A percentile compares a stretch with the other conserved stretches of the same genome.
These are phyloP conservation scores for Grosmannia serpens DNA, from an alignment of 2,329 filamentous ascomycete species.

Conservation along the genomic window DNA sequence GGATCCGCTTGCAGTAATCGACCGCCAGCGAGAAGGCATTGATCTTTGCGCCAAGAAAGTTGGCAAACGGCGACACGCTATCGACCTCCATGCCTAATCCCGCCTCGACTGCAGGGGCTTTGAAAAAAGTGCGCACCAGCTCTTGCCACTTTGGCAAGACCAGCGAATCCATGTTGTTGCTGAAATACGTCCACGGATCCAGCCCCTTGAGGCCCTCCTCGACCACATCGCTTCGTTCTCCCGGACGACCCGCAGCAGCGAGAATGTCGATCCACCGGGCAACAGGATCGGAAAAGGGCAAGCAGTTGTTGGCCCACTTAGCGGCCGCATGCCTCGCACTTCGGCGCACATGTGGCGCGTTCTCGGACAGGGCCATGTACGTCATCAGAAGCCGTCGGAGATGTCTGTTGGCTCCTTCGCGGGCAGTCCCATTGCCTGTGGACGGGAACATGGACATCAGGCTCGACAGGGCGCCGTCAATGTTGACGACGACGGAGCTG, in stretches of 20 bases:
- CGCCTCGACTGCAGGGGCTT: slow-evolving; percentile 19
- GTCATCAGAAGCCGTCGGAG: slow-evolving; percentile 49
- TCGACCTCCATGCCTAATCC: slow-evolving; percentile 26
- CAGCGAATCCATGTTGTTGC: slow-evolving; percentile 28
- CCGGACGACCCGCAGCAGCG: slow-evolving; percentile 54
- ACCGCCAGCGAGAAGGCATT: slow-evolving; percentile 58
- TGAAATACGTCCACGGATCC: slow-evolving; percentile 49
- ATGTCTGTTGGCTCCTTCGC: neutral
- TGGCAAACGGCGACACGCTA: slow-evolving; percentile 27
- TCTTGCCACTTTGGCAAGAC: slow-evolving; percentile 39
- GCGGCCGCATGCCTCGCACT: slow-evolving; percentile 73
- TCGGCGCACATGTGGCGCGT: slow-evolving; percentile 42
- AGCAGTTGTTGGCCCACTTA: slow-evolving; percentile 80
- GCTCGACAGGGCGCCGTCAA: slow-evolving; percentile 78
- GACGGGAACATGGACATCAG: slow-evolving; percentile 39
- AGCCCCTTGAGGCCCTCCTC: slow-evolving; percentile 87
- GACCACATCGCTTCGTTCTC: slow-evolving; percentile 68
- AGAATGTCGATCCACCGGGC: slow-evolving; percentile 84
- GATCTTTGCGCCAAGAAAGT: slow-evolving; percentile 34
- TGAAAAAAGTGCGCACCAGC: slow-evolving; percentile 39
- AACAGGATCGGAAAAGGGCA: slow-evolving; percentile 66
- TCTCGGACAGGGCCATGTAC: slow-evolving; percentile 46
- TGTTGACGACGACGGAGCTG: slow-evolving; percentile 67
- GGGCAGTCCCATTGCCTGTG: slow-evolving; percentile 1
- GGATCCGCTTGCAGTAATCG: slow-evolving; percentile 48